A percentile compares a stretch with the other conserved stretches of the same genome.
These are phyloP conservation scores for Umbelopsis vinacea DNA, from an alignment of 192 early-diverging fungal genomes.

Conservation along the genomic window DNA sequence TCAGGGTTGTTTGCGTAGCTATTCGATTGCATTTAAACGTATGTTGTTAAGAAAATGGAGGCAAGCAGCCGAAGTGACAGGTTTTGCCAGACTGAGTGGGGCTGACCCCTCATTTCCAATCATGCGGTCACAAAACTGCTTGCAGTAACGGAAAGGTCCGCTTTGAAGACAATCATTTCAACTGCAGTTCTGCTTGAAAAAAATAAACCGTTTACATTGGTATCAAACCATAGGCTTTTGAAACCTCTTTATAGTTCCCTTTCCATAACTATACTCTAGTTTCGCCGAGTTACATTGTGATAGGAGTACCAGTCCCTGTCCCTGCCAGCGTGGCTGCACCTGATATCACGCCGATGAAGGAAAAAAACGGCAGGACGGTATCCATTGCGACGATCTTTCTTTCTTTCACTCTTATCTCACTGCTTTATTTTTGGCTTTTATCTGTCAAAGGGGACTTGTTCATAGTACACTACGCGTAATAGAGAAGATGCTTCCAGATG, in stretches of 20 bases:
- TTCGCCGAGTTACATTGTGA: too few species aligned
- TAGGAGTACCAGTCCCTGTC: background rate
- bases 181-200: too few species aligned
- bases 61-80: too few species aligned
- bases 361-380: background rate
- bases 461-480: background rate
- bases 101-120: background rate
- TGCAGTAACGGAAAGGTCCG: too few species aligned
- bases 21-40: background rate
- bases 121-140: background rate
- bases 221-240: too few species aligned
- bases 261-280: too few species aligned
- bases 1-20: conserved; percentile 35
- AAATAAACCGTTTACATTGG: too few species aligned
- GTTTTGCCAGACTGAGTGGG: too few species aligned
- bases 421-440: background rate
- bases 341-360: background rate
- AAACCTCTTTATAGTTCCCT: too few species aligned
- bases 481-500: background rate
- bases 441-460: background rate
- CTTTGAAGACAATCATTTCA: too few species aligned
- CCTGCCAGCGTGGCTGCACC: background rate
- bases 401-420: background rate
- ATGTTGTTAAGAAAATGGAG: too few species aligned
- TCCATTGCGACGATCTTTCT: background rate